Evolutionary conservation across 805 yeast genomes (phyloP), one percentile per base, ranked within the genome.

Genomic region (Barnettozyma sucrosica): DNA sequence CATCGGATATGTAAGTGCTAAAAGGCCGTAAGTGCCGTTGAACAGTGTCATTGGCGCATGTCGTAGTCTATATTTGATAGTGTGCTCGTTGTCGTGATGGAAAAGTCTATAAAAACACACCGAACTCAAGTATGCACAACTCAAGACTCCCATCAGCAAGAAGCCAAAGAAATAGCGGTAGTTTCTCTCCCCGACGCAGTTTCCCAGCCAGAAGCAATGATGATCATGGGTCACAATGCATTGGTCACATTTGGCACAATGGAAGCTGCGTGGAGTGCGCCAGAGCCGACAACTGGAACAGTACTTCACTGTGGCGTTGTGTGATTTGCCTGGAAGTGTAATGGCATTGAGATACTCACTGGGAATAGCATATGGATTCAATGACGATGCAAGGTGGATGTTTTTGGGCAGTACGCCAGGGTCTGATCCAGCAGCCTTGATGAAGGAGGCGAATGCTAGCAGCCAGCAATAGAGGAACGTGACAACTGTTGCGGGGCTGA

Each of bases 261-360:
- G 96, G 47, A 83, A 77, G 1, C 89, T 66, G 45, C 95, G 66
- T 1, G 89, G 87, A 9, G 89, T 83, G 53, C 92, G 65, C 92
- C 95, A 86, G 38, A 80, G 72, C 26, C 76, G 66, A 58, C 96
- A 87, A 0, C 83, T 72, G 1, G 75, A 42, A 55, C 90, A 83
- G 60, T 82, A 83, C 55, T 77, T 77, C 21, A 79, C 68, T 4
- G 66, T 57, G 0, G 79, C 78, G 32, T 19, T 57, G 47, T 2
- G 50, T 45, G 23, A 42, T 37, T 14, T 43, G 43, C 18, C 40
- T 14, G 88, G 87, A 9, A 83, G 57, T 1, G 72, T 62, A 1
- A 80, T 70, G 10, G 65, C 58, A 54, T 71, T 75, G 52, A 70
- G 70, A 55, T 83, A 83, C 52, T 83, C 90, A 7, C 68, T 70